Evolutionary conservation across 306 rosid genomes (phyloP).

Genomic region (Abrus pulchellus): DNA sequence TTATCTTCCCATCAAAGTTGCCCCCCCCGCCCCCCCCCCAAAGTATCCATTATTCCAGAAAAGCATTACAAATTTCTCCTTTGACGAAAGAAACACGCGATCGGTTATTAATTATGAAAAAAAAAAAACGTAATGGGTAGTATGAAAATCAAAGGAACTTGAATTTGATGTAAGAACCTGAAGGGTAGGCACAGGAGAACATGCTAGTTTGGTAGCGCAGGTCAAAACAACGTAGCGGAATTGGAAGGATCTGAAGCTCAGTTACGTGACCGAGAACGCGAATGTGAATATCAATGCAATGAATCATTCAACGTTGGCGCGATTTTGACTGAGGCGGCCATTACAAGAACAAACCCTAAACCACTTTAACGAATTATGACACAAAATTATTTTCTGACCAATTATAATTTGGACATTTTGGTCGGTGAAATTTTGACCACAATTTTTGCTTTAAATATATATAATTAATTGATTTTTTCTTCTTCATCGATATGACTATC

Average conservation of each 20-base stretch:
- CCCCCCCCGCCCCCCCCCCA: background rate
- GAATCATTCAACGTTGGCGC: conserved; percentile 16
- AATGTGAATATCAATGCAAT: background rate
- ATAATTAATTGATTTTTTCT: too few species aligned
- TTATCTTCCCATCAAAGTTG: background rate
- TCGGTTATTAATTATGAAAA: background rate
- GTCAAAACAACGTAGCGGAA: background rate
- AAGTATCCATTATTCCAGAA: background rate
- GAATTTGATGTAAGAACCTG: conserved; percentile 38
- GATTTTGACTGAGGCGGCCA: conserved; percentile 19
- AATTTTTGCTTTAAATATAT: too few species aligned
- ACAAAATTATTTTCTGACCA: background rate
- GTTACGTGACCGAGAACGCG: background rate
- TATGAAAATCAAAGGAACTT: background rate
- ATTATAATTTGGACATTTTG: background rate
- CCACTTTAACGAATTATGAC: background rate
- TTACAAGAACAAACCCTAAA: conserved; percentile 16
- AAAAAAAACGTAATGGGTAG: background rate
- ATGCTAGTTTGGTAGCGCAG: conserved; percentile 25
- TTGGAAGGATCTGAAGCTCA: background rate
- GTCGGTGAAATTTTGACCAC: too few species aligned
- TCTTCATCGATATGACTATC: too few species aligned
- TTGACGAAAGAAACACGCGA: background rate
- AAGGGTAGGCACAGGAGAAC: conserved; percentile 4
- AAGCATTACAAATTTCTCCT: background rate